phyloP scores from a whole-genome alignment of 495 filamentous ascomycete genomes.

The Penicillium macrosclerotiorum region DNA sequence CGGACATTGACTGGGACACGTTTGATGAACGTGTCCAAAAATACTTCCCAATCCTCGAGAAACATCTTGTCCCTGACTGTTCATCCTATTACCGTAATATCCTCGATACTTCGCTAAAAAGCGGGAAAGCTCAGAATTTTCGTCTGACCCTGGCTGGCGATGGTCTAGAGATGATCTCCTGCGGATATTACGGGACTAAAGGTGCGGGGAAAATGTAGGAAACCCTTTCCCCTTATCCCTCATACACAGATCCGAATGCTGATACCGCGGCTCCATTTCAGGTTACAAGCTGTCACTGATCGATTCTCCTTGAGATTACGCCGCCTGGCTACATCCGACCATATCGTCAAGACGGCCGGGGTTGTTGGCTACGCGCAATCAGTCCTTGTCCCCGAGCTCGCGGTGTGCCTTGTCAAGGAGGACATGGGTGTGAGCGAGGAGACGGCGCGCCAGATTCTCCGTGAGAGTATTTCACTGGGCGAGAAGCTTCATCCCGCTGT shows the following conservation, averaged over 20 bases:
- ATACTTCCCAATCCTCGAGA: conserved; percentile 54
- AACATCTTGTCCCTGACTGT: conserved; percentile 55
- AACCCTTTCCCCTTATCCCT: neutral
- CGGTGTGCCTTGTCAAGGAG: conserved; percentile 73
- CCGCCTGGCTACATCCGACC: conserved; percentile 62
- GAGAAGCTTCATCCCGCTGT: conserved; percentile 67
- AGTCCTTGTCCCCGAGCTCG: conserved; percentile 85
- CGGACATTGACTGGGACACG: conserved; percentile 70
- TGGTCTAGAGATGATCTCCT: conserved; percentile 45
- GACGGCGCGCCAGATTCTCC: conserved; percentile 64
- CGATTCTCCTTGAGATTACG: conserved; percentile 62
- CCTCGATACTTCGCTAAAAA: conserved; percentile 56
- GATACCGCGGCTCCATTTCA: conserved; percentile 22
- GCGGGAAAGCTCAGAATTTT: conserved; percentile 60
- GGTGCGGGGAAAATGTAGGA: conserved; percentile 66
- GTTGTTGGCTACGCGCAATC: conserved; percentile 75
- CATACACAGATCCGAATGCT: neutral
- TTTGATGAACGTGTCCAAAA: conserved; percentile 62
- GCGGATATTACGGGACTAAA: conserved; percentile 85
- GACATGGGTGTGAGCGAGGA: conserved; percentile 73
- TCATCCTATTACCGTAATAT: conserved; percentile 61
- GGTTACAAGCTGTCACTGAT: conserved; percentile 61
- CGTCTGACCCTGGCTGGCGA: conserved; percentile 45
- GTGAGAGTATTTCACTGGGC: conserved; percentile 74
- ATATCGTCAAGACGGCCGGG: conserved; percentile 65